Conservation (phyloP, 1,139 yeast species). For the Hanseniaspora sp. region DNA sequence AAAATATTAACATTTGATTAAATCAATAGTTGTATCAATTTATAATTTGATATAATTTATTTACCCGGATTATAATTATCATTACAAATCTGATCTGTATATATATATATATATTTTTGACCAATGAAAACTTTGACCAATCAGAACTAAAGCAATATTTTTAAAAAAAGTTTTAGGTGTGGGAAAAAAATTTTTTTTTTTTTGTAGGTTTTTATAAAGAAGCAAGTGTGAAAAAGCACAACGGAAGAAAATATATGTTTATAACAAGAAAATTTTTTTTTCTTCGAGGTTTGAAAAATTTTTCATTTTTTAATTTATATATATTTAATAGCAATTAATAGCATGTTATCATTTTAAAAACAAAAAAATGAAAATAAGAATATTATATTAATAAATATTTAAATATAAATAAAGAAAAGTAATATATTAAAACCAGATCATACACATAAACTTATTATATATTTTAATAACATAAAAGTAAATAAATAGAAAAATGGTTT, state of each 20-base stretch:
- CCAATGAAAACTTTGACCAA: background rate
- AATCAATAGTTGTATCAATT: too few relatives aligned
- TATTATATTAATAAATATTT: too few relatives aligned
- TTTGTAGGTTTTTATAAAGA: background rate
- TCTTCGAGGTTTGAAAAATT: background rate
- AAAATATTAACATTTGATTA: too few relatives aligned
- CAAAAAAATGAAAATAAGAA: too few relatives aligned
- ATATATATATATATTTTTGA: background rate
- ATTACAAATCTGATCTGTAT: background rate
- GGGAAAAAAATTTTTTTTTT: background rate
- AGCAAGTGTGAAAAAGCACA: background rate
- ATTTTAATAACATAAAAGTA: conserved; percentile 2
- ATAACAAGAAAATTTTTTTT: background rate
- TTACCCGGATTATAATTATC: too few relatives aligned
- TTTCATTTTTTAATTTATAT: background rate
- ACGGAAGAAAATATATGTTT: background rate
- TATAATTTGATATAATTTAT: too few relatives aligned
- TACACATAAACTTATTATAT: conserved; percentile 4
- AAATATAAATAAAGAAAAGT: too few relatives aligned
- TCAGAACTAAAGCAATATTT: background rate
- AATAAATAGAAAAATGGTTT: conserved; percentile 39
- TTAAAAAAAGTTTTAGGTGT: too few relatives aligned
- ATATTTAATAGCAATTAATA: background rate
- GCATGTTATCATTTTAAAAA: background rate
- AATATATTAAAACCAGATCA: conserved; percentile 13